These are phyloP conservation scores for Aspergillus luchuensis DNA, from an alignment of 2,329 filamentous ascomycete genomes.

Conservation along the genomic window DNA sequence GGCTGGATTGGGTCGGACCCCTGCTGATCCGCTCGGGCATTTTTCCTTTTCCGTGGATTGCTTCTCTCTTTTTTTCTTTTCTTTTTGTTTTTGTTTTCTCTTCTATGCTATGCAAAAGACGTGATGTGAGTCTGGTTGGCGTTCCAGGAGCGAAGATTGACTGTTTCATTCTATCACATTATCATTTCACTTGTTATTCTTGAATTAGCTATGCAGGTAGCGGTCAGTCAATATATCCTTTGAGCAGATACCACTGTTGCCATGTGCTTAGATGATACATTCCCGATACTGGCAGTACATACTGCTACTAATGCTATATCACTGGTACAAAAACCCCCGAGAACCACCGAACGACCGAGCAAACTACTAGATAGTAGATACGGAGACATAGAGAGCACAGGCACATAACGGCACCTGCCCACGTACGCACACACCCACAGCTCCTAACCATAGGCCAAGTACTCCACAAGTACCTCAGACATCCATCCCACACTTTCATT, in stretches of 20 bases:
- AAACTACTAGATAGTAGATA: too few species aligned
- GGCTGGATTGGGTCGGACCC: not conserved
- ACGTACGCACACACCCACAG: too few species aligned
- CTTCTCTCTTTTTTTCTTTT: not conserved
- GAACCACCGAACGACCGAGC: too few species aligned
- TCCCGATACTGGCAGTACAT: too few species aligned
- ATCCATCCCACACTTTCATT: too few species aligned
- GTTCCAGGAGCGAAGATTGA: not conserved
- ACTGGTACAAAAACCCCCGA: too few species aligned
- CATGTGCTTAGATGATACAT: too few species aligned
- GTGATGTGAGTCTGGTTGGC: not conserved
- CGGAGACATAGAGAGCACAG: too few species aligned
- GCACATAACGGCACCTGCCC: too few species aligned
- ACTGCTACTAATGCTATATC: too few species aligned
- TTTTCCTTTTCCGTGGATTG: not conserved
- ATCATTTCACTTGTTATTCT: not conserved
- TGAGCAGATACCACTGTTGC: not conserved
- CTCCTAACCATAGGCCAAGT: too few species aligned
- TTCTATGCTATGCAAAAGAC: not conserved
- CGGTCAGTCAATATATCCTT: not conserved
- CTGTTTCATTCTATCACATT: not conserved
- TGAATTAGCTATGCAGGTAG: not conserved
- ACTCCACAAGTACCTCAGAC: too few species aligned
- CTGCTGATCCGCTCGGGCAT: not conserved
- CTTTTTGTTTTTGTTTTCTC: not conserved